Percentiles rank a stretch among this genome's conserved stretches.
These are phyloP conservation scores for Cryptomeria japonica DNA, from an alignment of 75 land plant genomes.

Conservation along the genomic window DNA sequence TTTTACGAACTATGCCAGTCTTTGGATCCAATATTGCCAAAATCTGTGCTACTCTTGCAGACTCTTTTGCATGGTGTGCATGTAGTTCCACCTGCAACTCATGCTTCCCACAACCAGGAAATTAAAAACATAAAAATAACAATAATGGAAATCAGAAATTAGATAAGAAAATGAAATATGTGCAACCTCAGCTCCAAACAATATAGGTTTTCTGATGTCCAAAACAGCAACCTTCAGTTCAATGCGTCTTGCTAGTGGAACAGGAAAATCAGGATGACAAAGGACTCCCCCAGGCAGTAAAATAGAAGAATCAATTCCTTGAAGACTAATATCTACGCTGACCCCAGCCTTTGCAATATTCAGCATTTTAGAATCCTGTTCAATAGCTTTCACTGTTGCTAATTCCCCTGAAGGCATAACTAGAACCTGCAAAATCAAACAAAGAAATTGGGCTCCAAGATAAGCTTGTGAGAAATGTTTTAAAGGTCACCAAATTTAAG, in stretches of 20 bases:
- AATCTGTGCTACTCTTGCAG: constrained; percentile 68
- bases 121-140: not conserved
- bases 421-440: constrained; percentile 57
- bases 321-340: constrained; percentile 64
- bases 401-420: constrained; percentile 77
- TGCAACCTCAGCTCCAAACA: constrained; percentile 80
- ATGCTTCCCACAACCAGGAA: not conserved
- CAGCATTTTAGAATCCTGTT: constrained; percentile 52
- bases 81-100: constrained; percentile 72
- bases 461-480: not conserved
- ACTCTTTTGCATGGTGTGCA: constrained; percentile 83
- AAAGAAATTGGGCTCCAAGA: not conserved
- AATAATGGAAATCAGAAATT: not conserved
- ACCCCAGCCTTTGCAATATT: constrained; percentile 81
- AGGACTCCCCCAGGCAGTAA: constrained; percentile 75
- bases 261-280: constrained; percentile 91
- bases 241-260: constrained; percentile 57
- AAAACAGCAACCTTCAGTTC: constrained; percentile 75
- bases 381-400: constrained; percentile 67
- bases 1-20: constrained; percentile 61
- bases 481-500: not conserved
- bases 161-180: not conserved
- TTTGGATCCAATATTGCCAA: constrained; percentile 75
- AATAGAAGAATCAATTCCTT: constrained; percentile 57
- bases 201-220: constrained; percentile 61